phyloP scores from a whole-genome alignment of 2,329 filamentous ascomycete species.

The Daldinia sp. region DNA sequence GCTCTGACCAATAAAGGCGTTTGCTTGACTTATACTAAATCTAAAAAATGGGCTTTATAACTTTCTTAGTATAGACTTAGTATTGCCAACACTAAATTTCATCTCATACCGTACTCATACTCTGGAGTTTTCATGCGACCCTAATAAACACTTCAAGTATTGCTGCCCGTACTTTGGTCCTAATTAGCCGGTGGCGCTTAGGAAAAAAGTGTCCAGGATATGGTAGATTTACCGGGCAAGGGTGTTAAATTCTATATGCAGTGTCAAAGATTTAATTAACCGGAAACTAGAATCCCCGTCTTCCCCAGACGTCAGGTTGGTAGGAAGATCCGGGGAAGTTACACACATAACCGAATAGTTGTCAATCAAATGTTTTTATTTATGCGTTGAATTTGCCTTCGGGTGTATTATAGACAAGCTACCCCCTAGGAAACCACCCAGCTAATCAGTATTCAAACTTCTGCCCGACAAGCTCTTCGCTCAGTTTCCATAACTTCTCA shows the following conservation, averaged over 20 bases:
- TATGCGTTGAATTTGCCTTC: not conserved
- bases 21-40: not conserved
- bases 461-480: constrained; percentile 57
- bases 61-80: no score
- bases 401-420: not conserved
- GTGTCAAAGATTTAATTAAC: constrained; percentile 3
- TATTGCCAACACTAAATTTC: not conserved
- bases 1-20: not conserved
- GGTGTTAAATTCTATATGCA: not conserved
- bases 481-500: constrained; percentile 60
- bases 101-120: not conserved
- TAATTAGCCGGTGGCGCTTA: constrained; percentile 9
- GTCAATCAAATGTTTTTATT: not conserved
- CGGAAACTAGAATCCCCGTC: constrained; percentile 6
- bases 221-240: constrained; percentile 1
- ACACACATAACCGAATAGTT: not conserved
- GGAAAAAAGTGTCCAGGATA: not conserved
- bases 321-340: not conserved
- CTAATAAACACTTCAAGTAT: not conserved
- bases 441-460: constrained; percentile 43
- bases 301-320: not conserved
- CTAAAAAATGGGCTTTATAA: not conserved
- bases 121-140: not conserved
- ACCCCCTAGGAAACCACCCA: not conserved
- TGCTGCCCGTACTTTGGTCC: not conserved